Conservation (phyloP, 2,329 filamentous ascomycete species). For the Cadophora luteo-olivacea region DNA sequence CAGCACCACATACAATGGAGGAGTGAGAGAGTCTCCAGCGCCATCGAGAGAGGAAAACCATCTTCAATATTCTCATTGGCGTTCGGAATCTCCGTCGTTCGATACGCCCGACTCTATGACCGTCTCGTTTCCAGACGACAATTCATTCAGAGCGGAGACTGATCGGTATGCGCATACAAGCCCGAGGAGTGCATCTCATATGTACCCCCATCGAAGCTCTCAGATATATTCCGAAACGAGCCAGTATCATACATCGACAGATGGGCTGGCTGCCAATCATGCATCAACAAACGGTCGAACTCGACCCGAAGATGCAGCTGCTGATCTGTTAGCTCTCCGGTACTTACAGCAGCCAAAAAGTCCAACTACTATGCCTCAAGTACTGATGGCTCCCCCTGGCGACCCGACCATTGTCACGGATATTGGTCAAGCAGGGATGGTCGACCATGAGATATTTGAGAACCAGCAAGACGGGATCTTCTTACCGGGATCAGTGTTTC, state of each 20-base stretch:
- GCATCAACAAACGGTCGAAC: neutral
- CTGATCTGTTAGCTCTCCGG: constrained; percentile 29
- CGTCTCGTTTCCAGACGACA: constrained; percentile 20
- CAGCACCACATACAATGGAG: neutral
- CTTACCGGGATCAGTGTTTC: constrained; percentile 54
- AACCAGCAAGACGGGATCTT: constrained; percentile 49
- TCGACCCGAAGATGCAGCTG: constrained; percentile 28
- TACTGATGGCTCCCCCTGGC: neutral
- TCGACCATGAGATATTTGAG: constrained; percentile 27
- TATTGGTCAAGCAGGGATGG: neutral
- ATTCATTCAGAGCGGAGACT: neutral
- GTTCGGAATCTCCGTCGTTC: constrained; percentile 13
- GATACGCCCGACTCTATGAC: constrained; percentile 13
- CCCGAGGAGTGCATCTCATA: neutral
- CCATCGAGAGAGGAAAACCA: neutral
- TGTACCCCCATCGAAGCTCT: neutral
- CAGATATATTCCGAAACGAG: neutral
- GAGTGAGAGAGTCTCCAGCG: neutral
- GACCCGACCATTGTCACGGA: neutral
- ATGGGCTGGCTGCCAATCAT: neutral
- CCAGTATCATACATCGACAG: neutral
- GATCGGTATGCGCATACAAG: neutral
- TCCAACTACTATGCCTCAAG: neutral
- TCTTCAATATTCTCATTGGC: neutral
- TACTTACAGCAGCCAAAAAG: constrained; percentile 17